These are phyloP conservation scores for Craspedostauros australis DNA, from an alignment of 108 stramenopile genomes.

Conservation along the genomic window DNA sequence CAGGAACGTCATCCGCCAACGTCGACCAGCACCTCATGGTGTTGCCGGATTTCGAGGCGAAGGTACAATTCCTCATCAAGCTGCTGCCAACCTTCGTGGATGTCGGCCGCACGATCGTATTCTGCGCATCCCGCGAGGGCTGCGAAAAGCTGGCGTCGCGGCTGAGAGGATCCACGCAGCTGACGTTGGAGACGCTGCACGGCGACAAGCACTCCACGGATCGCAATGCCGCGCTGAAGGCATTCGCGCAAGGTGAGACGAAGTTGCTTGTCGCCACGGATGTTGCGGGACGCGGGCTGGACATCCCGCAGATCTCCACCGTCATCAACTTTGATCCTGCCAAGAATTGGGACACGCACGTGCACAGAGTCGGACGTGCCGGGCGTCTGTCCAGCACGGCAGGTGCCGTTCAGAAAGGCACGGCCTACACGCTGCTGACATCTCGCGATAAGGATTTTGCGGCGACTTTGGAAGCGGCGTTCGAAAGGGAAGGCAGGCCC, in stretches of 20 bases:
- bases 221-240: slow-evolving; percentile 84
- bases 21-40: slow-evolving; percentile 78
- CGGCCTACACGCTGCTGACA: slow-evolving; percentile 72
- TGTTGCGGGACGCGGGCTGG: slow-evolving; percentile 96
- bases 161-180: slow-evolving; percentile 9
- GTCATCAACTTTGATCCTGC: slow-evolving; percentile 94
- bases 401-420: slow-evolving; percentile 44
- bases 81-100: slow-evolving; percentile 51
- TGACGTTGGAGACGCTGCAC: slow-evolving; percentile 82
- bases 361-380: slow-evolving; percentile 96
- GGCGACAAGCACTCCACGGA: slow-evolving; percentile 94
- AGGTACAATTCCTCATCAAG: slow-evolving; percentile 59
- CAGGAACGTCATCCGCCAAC: slow-evolving; percentile 62
- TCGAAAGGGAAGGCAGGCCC: slow-evolving; percentile 61
- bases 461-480: slow-evolving; percentile 44
- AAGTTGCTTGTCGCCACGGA: slow-evolving; percentile 94
- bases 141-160: slow-evolving; percentile 51
- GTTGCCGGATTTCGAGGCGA: slow-evolving; percentile 49
- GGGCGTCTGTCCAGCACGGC: slow-evolving; percentile 86
- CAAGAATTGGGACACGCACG: slow-evolving; percentile 85
- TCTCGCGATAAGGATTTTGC: slow-evolving; percentile 72
- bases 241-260: slow-evolving; percentile 72
- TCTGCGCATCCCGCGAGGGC: slow-evolving; percentile 68
- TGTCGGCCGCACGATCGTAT: slow-evolving; percentile 70
- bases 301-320: slow-evolving; percentile 86